Conservation (phyloP, 441 rosid species). For the Manihot esculenta region DNA sequence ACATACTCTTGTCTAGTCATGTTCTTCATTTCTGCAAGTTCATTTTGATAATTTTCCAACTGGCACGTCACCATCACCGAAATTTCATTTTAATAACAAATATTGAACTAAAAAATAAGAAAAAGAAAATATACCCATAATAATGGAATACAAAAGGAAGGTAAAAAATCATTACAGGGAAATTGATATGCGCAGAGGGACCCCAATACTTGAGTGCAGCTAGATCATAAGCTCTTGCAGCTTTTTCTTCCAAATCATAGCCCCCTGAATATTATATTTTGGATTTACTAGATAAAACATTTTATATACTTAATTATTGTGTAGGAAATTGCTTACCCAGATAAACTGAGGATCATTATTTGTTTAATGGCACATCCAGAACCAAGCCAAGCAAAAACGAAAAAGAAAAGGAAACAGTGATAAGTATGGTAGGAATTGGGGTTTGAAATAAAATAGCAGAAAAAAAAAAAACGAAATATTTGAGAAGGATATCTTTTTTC, state of each 20-base stretch:
- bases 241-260: constrained; percentile 98
- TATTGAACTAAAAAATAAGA: neutral
- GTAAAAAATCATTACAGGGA: constrained; percentile 52
- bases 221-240: constrained; percentile 95
- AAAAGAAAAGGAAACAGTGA: constrained; percentile 26
- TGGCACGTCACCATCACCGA: constrained; percentile 13
- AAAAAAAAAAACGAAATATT: constrained; percentile 18
- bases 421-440: constrained; percentile 17
- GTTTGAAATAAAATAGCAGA: neutral
- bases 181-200: constrained; percentile 93
- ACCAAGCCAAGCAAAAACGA: constrained; percentile 21
- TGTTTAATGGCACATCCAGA: constrained; percentile 33
- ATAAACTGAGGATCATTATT: constrained; percentile 62
- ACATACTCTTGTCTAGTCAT: constrained; percentile 95
- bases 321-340: constrained; percentile 47
- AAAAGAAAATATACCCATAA: neutral
- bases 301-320: constrained; percentile 18
- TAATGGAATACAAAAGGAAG: constrained; percentile 15
- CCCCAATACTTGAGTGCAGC: constrained; percentile 99
- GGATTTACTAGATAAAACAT: constrained; percentile 26
- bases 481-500: neutral
- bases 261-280: constrained; percentile 62
- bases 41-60: constrained; percentile 72
- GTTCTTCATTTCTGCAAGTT: constrained; percentile 80
- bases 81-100: constrained; percentile 18